These are phyloP conservation scores for Singerocomus inundabilis DNA, from an alignment of 1,284 basidiomycete species.

Conservation along the genomic window DNA sequence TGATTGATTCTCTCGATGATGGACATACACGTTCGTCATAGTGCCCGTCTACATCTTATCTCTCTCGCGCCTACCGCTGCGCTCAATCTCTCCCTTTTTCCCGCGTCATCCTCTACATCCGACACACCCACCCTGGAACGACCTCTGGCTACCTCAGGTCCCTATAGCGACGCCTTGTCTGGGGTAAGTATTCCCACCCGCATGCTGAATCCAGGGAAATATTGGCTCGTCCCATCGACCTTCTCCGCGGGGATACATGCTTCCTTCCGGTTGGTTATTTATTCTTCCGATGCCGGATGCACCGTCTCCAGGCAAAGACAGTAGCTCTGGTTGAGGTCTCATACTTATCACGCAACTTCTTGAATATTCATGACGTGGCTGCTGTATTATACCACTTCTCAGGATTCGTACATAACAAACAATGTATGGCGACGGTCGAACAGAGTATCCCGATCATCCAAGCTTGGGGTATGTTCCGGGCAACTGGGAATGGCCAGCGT, in stretches of 20 bases:
- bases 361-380: not conserved
- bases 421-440: not conserved
- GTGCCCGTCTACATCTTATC: constrained; percentile 64
- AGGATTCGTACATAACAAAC: not conserved
- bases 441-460: not conserved
- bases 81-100: constrained; percentile 63
- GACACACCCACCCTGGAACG: constrained; percentile 32
- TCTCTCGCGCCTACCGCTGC: constrained; percentile 44
- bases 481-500: not conserved
- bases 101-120: constrained; percentile 27
- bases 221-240: constrained; percentile 73
- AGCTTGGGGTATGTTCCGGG: not conserved
- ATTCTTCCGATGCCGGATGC: constrained; percentile 43
- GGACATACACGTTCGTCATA: constrained; percentile 29
- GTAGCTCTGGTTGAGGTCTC: not conserved
- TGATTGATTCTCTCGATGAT: not conserved
- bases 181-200: constrained; percentile 65
- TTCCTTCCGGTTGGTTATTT: constrained; percentile 63
- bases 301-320: constrained; percentile 13
- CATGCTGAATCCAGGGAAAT: constrained; percentile 58
- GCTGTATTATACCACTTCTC: constrained; percentile 7
- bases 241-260: constrained; percentile 58
- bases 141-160: constrained; percentile 68
- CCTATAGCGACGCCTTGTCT: constrained; percentile 69
- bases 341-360: not conserved